Conservation (phyloP, 495 filamentous ascomycete genomes). For the Daldinia concentrica region DNA sequence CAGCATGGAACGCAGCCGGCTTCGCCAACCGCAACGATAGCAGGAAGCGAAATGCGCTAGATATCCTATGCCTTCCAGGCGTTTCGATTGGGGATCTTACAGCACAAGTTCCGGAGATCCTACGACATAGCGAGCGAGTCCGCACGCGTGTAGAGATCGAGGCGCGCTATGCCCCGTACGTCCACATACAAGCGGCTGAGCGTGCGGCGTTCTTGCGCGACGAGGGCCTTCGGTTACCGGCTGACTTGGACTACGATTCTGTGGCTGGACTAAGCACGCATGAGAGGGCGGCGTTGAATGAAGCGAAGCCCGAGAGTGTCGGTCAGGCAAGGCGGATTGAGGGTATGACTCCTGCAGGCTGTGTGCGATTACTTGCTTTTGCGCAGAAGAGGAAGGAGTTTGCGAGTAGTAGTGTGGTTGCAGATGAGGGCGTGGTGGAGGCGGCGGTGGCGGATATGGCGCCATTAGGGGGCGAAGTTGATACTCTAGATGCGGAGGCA, state of each 20-base stretch:
- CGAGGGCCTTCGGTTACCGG: constrained; percentile 76
- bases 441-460: constrained; percentile 42
- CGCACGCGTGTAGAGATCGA: constrained; percentile 78
- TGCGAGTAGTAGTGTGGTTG: background rate
- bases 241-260: constrained; percentile 77
- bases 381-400: constrained; percentile 47
- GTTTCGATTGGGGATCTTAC: constrained; percentile 65
- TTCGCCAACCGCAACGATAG: constrained; percentile 71
- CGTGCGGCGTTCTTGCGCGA: constrained; percentile 75
- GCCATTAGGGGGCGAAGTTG: constrained; percentile 46
- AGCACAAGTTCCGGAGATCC: constrained; percentile 60
- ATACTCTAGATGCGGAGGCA: constrained; percentile 52
- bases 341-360: constrained; percentile 73
- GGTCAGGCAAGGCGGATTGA: constrained; percentile 91
- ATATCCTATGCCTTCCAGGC: constrained; percentile 72
- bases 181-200: constrained; percentile 71
- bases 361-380: constrained; percentile 64
- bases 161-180: constrained; percentile 84
- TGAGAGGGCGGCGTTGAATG: constrained; percentile 74
- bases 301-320: constrained; percentile 78
- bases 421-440: constrained; percentile 2
- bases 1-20: constrained; percentile 73
- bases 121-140: constrained; percentile 63
- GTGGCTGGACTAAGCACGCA: constrained; percentile 80
- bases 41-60: constrained; percentile 71